Conservation (phyloP, 352 stramenopile species). For the Peronospora destructor region DNA sequence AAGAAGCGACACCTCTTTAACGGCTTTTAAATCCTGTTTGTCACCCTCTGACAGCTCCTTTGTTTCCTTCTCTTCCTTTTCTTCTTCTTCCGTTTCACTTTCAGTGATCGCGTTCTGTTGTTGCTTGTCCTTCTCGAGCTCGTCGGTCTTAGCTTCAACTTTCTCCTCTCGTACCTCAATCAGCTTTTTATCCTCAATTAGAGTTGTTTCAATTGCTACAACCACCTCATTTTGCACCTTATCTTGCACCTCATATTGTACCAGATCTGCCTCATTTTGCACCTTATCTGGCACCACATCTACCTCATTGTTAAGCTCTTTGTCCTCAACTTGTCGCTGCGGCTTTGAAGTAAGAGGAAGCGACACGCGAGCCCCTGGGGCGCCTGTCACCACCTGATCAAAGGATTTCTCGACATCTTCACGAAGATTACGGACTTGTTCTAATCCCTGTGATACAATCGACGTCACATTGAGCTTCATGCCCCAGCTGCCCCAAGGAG, state of each 20-base stretch:
- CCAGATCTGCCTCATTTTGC: too few species aligned
- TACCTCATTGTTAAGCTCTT: not conserved
- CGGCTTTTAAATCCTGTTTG: not conserved
- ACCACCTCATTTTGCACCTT: not conserved
- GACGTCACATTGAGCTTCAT: constrained; percentile 72
- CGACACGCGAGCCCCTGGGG: constrained; percentile 8
- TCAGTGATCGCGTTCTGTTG: constrained; percentile 1
- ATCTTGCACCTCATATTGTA: too few species aligned
- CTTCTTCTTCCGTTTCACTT: not conserved
- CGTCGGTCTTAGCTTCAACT: not conserved
- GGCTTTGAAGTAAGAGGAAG: constrained; percentile 16
- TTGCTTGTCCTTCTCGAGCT: not conserved
- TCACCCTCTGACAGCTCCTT: not conserved
- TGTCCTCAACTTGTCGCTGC: constrained; percentile 8
- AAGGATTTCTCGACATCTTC: constrained; percentile 87
- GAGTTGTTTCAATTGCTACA: not conserved
- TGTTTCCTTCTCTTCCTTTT: too few species aligned
- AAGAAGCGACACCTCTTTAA: constrained; percentile 1
- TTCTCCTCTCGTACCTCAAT: constrained; percentile 4
- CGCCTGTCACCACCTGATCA: constrained; percentile 61
- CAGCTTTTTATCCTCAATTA: constrained; percentile 6
- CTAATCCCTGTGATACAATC: constrained; percentile 76
- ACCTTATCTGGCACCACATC: not conserved
- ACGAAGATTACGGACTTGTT: constrained; percentile 75
- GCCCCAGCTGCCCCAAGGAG: constrained; percentile 53